Evolutionary conservation across 2,329 filamentous ascomycete species (phyloP), one percentile per base, ranked within the genome.

Genomic region (Fusarium gaditjirri): DNA sequence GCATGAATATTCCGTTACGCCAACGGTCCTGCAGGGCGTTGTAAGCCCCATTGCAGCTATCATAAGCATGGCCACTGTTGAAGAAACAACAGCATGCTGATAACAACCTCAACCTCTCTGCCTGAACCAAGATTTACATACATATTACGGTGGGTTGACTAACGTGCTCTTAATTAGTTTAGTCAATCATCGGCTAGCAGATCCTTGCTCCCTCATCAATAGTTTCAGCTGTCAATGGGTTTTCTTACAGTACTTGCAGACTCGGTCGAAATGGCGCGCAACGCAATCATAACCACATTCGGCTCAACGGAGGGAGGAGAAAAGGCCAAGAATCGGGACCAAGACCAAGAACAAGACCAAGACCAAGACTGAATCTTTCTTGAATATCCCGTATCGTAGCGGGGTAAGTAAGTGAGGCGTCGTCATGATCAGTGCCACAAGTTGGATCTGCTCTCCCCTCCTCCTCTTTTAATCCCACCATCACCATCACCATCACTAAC

Each of bases 161-260:
- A 65, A 25, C 58, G 46, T 36, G 27, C 14, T 53, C 60, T 42
- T 23, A 14, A 46, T 46, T 21, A 54, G 38, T 29, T 23, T 63
- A 63, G 58, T 25, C 43, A 47, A 21, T 31, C 9, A 25, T 31
- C 16, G 36, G 33, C 33, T 38, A 61, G 43, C 38, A 46, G 58
- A 63, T 63, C 58, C 41, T 33, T 64, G 46, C 39, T 35, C 58
- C 57, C 39, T 46, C 35, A 31, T 39, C n/a, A 23, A 38, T 31
- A 46, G 49, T 56, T 69, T 69, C 66, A 69, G 66, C 66, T 69
- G 66, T 68, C 65, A 69, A 58, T 47, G 62, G 41, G 33, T 35
- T 55, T 35, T 39, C 23, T 36, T 17, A n/a, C n/a, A n/a, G n/a
- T n/a, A 39, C 35, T 39, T 61, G 27, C 27, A 59, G 35, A 54